Percentiles rank a stretch among this genome's conserved stretches.
These are phyloP conservation scores for Allomyces macrogynus DNA, from an alignment of 192 early-diverging fungal genomes.

Conservation along the genomic window DNA sequence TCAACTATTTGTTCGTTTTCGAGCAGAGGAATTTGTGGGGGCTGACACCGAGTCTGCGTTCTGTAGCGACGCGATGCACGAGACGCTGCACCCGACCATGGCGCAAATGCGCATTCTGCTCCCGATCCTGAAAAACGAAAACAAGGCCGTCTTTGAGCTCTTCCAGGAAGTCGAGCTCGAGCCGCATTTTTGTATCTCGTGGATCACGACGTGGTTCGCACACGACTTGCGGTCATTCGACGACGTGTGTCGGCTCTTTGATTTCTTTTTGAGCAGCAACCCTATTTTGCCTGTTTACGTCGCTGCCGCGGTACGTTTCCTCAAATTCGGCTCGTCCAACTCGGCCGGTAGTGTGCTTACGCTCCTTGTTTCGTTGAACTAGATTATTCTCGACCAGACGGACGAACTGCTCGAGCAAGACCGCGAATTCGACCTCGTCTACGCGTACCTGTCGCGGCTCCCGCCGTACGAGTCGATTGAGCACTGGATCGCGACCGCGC, in stretches of 20 bases:
- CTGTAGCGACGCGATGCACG: background rate
- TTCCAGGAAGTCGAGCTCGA: conserved; percentile 16
- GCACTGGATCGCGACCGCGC: background rate
- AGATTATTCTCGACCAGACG: background rate
- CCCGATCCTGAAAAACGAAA: conserved; percentile 3
- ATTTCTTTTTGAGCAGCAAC: conserved; percentile 36
- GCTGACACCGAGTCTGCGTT: too few species aligned
- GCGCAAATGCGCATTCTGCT: conserved; percentile 5
- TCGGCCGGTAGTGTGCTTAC: too few species aligned
- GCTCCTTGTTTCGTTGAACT: too few species aligned
- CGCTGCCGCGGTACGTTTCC: conserved; percentile 17
- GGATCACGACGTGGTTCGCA: conserved; percentile 55
- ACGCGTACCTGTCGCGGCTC: background rate
- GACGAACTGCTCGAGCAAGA: background rate
- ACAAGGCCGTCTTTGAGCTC: conserved; percentile 1
- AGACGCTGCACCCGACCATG: background rate
- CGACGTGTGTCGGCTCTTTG: conserved; percentile 35
- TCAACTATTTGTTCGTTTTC: background rate
- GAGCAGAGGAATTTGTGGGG: too few species aligned
- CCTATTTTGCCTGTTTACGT: conserved; percentile 42
- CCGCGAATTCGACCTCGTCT: background rate
- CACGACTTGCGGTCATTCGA: conserved; percentile 32
- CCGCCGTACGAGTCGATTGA: background rate
- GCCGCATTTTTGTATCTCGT: conserved; percentile 47
- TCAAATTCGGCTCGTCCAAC: too few species aligned